Base-by-base conservation (phyloP, 1,139 yeast species). In the Geotrichum restrictum region DNA sequence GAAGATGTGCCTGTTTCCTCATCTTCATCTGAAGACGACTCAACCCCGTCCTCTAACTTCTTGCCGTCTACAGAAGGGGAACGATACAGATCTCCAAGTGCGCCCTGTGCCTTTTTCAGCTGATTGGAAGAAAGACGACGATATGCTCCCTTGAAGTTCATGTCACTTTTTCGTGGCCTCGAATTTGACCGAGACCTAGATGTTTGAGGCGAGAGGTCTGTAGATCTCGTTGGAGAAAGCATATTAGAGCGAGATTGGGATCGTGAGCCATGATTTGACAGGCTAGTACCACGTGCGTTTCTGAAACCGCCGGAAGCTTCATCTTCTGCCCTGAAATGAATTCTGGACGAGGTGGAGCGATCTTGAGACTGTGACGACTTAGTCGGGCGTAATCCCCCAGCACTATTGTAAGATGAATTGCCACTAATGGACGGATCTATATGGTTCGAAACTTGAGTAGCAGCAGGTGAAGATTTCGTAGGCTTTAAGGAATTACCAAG, bases 61-160 rank as follows among this genome's bases (percentile, higher is more conserved):
- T 45, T 46, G 44, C 52, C 52, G 27, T 53, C 55, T 5, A 53
- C 45, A 11, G 58, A 51, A 21, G 55, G 53, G 3, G 52, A 29
- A 14, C 52, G 52, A 39, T 59, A 59, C 16, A 58, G 33, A 7
- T 57, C 54, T 6, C 57, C 68, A 8, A 64, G 54, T 2, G 59
- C 54, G 13, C 68, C 67, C 10, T 60, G 65, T 11, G 66, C 57
- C 31, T 55, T 59, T 10, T 57, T 48, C 45, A 62, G 39, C 10
- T 62, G 57, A 2, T 56, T 56, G 27, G 60, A 57, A 3, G 66
- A 59, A 32, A 64, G 57, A 6, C 62, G 57, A 6, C 66, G 55
- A 42, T 57, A 60, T 4, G 66, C 66, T 11, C 48, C 55, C 2
- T 59, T 51, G 44, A 59, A 61, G 36, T 60, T 62, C 47, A 49